phyloP scores from a whole-genome alignment of 257 asterid genomes.

The Solanum habrochaites region DNA sequence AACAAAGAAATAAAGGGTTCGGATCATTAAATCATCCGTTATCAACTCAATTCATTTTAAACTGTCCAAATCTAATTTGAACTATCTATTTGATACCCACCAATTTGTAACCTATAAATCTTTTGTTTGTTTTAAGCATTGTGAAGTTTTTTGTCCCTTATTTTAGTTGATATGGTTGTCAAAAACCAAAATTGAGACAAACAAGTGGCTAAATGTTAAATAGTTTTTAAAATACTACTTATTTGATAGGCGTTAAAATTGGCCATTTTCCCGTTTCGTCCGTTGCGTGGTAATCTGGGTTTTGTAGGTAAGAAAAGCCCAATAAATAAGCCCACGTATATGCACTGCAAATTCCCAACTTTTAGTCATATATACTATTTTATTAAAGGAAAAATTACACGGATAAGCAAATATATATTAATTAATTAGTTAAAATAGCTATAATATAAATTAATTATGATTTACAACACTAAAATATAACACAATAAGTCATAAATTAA shows the following conservation, averaged over 20 bases:
- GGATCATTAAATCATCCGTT: too few relatives aligned
- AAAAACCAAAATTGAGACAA: not conserved
- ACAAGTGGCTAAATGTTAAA: not conserved
- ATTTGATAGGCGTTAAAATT: not conserved
- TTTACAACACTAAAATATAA: not conserved
- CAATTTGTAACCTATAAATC: too few relatives aligned
- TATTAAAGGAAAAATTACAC: too few relatives aligned
- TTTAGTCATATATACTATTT: too few relatives aligned
- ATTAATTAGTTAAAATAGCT: too few relatives aligned
- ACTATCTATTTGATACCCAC: not conserved
- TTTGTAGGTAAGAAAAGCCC: not conserved
- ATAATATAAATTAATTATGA: too few relatives aligned
- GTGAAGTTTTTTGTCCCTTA: too few relatives aligned
- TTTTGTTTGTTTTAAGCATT: too few relatives aligned
- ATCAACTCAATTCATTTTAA: not conserved
- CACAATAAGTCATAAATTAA: not conserved
- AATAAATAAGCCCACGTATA: not conserved
- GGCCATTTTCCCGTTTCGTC: not conserved
- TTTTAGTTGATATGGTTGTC: not conserved
- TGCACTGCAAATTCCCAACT: not conserved
- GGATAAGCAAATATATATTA: too few relatives aligned
- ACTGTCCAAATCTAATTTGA: not conserved
- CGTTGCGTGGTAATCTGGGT: not conserved
- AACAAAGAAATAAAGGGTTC: not conserved
- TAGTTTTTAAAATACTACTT: not conserved